A percentile compares a stretch with the other conserved stretches of the same genome.
Evolutionary conservation across 371 early-diverging fungal genomes (phyloP).

Genomic region (Mortierella sp.): DNA sequence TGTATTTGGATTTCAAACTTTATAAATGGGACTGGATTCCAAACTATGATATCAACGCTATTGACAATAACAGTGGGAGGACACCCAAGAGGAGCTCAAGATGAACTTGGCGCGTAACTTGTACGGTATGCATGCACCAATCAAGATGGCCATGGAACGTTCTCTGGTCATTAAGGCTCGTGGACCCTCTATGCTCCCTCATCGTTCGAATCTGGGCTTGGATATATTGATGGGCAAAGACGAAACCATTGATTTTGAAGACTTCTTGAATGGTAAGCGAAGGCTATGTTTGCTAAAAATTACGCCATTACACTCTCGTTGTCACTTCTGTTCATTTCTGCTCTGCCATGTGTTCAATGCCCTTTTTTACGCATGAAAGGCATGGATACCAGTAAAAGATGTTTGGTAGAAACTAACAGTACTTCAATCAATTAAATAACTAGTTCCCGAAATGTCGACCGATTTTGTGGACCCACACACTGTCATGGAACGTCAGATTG

Average conservation of each 20-base stretch:
- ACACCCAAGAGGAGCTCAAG: constrained; percentile 85
- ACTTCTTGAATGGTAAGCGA: constrained; percentile 84
- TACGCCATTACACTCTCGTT: neutral
- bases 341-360: too few species aligned
- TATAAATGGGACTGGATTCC: neutral
- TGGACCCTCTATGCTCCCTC: constrained; percentile 74
- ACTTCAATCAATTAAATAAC: constrained; percentile 1
- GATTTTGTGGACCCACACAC: constrained; percentile 73
- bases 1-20: neutral
- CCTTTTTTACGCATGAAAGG: neutral
- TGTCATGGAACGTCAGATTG: constrained; percentile 73
- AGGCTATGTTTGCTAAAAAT: neutral
- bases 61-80: constrained; percentile 75
- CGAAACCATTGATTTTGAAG: constrained; percentile 90
- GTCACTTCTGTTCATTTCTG: too few species aligned
- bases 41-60: neutral
- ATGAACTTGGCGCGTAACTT: constrained; percentile 82
- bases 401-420: neutral
- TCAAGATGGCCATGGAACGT: constrained; percentile 92
- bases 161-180: constrained; percentile 77
- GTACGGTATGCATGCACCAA: constrained; percentile 91
- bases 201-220: constrained; percentile 79
- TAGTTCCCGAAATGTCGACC: constrained; percentile 70
- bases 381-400: neutral
- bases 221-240: constrained; percentile 92